Base-by-base conservation (phyloP, 352 stramenopile genomes). In the Pythium monospermum region DNA sequence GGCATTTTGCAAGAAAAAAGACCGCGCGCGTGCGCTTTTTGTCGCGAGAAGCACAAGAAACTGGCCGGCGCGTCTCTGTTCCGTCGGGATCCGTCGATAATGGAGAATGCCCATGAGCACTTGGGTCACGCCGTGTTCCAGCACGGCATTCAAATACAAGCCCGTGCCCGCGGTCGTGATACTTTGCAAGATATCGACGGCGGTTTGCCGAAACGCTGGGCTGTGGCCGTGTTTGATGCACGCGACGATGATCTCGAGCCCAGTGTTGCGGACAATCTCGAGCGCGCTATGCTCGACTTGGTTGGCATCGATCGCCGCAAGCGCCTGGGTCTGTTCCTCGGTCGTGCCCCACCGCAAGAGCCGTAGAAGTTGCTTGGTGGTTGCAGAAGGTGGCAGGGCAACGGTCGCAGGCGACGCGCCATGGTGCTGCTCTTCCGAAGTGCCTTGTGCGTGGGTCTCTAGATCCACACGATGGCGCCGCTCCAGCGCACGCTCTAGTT, bases 201-300 rank as follows among this genome's bases (percentile, higher is more conserved):
- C 45, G 6, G 25, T 47, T 15, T 55, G 37, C 11, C 57, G 57
- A 28, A 59, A 65, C 38, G 50, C 49, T 32, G 25, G 49, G 38
- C 49, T 65, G 50, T 59, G 50, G 13, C 57, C 57, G 32, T 65
- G 57, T 32, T 65, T 59, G 33, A 65, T 49, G 19, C 26, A 48
- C 13, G 57, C 49, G 13, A 65, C 45, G n/a, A 65, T 28, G 15
- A 59, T 53, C 16, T 65, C 57, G 10, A 65, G 49, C 2, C 57
- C 57, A 21, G 54, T 59, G 15, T 59, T 38, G 3, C 57, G 49
- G 19, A 58, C 35, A 23, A 65, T 50, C 19, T 65, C 50, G 15
- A 39, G 22, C 1, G 49, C 49, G 6, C 23, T 48, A 44, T 59
- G 50, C 12, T 52, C 50, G 6, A 47, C 35, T 4, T 31, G 43